These are phyloP conservation scores for Pilobolus umbonatus DNA, from an alignment of 192 early-diverging fungal species.

Conservation along the genomic window DNA sequence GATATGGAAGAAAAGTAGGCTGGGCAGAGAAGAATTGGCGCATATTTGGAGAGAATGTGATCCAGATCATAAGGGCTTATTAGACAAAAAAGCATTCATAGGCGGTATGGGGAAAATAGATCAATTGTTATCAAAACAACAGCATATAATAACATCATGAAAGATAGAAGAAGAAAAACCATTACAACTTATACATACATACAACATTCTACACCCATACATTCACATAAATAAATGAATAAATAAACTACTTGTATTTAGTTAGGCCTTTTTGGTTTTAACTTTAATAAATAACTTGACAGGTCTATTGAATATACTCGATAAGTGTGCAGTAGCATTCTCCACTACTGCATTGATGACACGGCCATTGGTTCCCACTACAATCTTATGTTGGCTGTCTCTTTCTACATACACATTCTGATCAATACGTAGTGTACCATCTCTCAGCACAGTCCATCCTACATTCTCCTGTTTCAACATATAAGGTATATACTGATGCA, in stretches of 20 bases:
- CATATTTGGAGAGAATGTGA: constrained; percentile 26
- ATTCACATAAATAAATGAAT: too few relatives aligned
- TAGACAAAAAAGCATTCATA: constrained; percentile 23
- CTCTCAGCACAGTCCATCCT: constrained; percentile 46
- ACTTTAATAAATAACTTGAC: constrained; percentile 48
- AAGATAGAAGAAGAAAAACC: too few relatives aligned
- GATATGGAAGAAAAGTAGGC: constrained; percentile 20
- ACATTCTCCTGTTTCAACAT: constrained; percentile 48
- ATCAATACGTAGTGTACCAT: constrained; percentile 46
- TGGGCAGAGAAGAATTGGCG: constrained; percentile 13
- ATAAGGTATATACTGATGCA: constrained; percentile 54
- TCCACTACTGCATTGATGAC: constrained; percentile 40
- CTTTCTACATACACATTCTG: constrained; percentile 51
- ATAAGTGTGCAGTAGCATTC: constrained; percentile 32
- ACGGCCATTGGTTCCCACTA: constrained; percentile 43
- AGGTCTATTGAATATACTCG: constrained; percentile 35
- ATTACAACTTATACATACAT: too few relatives aligned
- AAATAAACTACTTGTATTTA: too few relatives aligned
- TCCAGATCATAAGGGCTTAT: constrained; percentile 13
- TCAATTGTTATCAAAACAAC: constrained; percentile 5
- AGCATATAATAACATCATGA: background rate
- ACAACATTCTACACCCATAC: too few relatives aligned
- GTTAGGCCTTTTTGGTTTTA: constrained; percentile 35
- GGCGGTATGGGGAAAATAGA: constrained; percentile 26
- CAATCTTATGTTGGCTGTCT: constrained; percentile 49